Base-by-base conservation (phyloP, 108 stramenopile species). In the Chaetoceros muelleri region DNA sequence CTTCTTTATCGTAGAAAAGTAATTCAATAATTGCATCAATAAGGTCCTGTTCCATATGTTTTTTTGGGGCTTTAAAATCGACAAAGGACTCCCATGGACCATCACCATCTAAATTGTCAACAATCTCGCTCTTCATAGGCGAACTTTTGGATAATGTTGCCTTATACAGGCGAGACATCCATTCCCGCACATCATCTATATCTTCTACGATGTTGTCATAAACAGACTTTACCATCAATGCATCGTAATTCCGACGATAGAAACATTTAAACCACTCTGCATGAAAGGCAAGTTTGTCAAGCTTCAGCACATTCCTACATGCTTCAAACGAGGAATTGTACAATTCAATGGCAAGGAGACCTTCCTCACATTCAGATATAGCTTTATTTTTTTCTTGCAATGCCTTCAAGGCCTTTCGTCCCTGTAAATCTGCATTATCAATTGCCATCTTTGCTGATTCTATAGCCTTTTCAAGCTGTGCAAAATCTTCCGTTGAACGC, bases 11-110 rank as follows among this genome's bases (percentile, higher is more conserved):
- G 48, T 75, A 89, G 51, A 93, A 88, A 0, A 85, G 55, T 21
- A 76, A 76, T 58, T 87, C 91, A 28, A 93, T 74, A n/a, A 93
- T 93, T 24, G 75, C 83, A 56, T 89, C 83, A 49, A 93, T 57
- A 24, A 93, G 5, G n/a, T 71, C 77, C 62, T 87, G 83, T 48
- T 93, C 83, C 17, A 56, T 54, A 19, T 79, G 69, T 20, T 53
- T 66, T 28, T 81, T 65, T 5, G 85, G 81, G 24, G 73, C 55
- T 2, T 69, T 62, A 54, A 87, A 91, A 27, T 40, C 34, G 5
- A 40, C 34, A 40, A 64, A 62, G 8, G 66, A 57, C 51, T 65
- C 1, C 52, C 28, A 49, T 28, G 28, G 20, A 19, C 52, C 40
- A 66, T 30, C 49, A 40, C 49, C 54, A 49, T 25, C 17, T 44